Base-by-base conservation (phyloP, 2,329 filamentous ascomycete genomes). In the Diaporthe helianthi region DNA sequence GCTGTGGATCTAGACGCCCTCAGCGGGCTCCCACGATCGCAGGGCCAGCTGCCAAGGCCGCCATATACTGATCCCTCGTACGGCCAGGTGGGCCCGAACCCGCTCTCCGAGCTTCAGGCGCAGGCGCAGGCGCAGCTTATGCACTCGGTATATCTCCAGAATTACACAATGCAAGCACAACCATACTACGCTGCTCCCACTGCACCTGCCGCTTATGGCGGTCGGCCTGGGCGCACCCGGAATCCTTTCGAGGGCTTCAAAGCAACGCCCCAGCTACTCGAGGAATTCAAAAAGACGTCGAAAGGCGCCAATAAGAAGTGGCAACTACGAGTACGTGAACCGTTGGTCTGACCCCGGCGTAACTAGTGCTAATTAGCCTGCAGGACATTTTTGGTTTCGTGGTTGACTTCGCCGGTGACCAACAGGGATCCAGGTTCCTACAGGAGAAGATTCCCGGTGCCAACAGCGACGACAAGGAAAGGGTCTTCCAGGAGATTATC, bases 391-490 rank as follows among this genome's bases (percentile, higher is more conserved):
- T 93, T 77, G 87, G 88, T 67, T 89, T 97, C 76, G 88, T 98
- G 46, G 94, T 97, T 0, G 95, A 98, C 77, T 98, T 98, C 79
- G 94, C 93, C 74, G 95, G 96, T 19, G 96, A 99, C 76, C 96
- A 98, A 78, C 92, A 97, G 74, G 96, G 94, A 1, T 99, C 96
- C 1, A 89, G 96, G 1, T 98, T 98, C 79, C 97, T 99, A 70
- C 96, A 99, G 77, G 89, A 92, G 74, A 98, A 97, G 80, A 86
- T 99, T 3, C 92, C 96, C 79, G 92, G 89, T 1, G 96, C 96
- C 67, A 98, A 97, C 78, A 97, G 94, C 75, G 96, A 98, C 71
- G 95, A 98, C 77, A 98, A 98, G 80, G 93, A 97, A 38, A 90
- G 90, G 68, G 88, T 98, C 0, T 98, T 98, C 83, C 85, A 86